Evolutionary conservation across 345 rosid genomes (phyloP).

Genomic region (Eutrema yunnanense): DNA sequence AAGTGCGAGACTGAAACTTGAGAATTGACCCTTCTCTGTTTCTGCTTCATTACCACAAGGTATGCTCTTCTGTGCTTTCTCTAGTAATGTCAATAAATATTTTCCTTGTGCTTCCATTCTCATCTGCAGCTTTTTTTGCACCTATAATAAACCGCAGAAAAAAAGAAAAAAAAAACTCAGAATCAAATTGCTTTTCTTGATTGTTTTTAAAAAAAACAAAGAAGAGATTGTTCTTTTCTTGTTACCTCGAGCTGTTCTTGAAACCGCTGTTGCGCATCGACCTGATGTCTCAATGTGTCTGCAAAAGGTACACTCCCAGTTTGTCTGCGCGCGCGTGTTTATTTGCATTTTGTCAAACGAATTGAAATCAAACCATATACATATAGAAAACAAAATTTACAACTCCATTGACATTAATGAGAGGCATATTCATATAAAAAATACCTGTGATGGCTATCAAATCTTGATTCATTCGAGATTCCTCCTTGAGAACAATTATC

Average conservation of each 20-base stretch:
- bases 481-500: constrained; percentile 27
- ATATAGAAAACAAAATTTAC: background rate
- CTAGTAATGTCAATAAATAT: constrained; percentile 64
- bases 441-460: constrained; percentile 38
- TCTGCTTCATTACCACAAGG: constrained; percentile 27
- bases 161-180: background rate
- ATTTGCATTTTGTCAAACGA: background rate
- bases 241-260: constrained; percentile 73
- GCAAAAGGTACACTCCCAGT: constrained; percentile 45
- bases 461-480: constrained; percentile 28
- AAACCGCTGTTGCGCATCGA: constrained; percentile 48
- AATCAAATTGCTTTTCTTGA: background rate
- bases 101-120: constrained; percentile 89
- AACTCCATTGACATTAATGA: background rate
- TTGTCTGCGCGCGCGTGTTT: background rate
- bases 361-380: background rate
- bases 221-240: background rate
- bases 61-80: constrained; percentile 66
- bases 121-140: constrained; percentile 64
- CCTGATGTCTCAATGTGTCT: constrained; percentile 47
- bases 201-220: background rate
- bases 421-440: background rate
- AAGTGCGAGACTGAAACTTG: constrained; percentile 44
- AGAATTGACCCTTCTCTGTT: constrained; percentile 28
- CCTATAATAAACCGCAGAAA: constrained; percentile 31